phyloP scores from a whole-genome alignment of 306 rosid genomes.

The Vicia sativa region DNA sequence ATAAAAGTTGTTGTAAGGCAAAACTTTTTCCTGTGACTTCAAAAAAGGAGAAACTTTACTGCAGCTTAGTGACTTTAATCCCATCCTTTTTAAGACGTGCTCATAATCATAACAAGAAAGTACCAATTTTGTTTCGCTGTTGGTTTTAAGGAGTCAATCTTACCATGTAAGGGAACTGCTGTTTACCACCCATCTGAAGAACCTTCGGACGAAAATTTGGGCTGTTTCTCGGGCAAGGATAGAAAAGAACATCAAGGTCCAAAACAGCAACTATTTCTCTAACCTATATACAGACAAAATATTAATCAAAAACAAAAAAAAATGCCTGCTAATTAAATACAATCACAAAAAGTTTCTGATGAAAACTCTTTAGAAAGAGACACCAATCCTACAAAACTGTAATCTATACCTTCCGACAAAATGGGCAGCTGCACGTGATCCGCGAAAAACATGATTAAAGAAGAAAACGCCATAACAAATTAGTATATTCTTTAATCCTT shows the following conservation, averaged over 20 bases:
- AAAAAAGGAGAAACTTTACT: neutral
- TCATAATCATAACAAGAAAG: slow-evolving; percentile 18
- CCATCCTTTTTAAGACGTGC: neutral
- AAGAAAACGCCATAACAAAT: slow-evolving; percentile 39
- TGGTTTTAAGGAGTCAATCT: slow-evolving; percentile 37
- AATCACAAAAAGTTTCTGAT: too few species aligned
- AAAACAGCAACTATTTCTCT: slow-evolving; percentile 89
- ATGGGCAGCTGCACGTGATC: slow-evolving; percentile 75
- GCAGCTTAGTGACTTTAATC: slow-evolving; percentile 3
- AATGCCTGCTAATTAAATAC: too few species aligned
- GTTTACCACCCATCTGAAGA: slow-evolving; percentile 84
- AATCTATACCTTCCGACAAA: slow-evolving; percentile 87
- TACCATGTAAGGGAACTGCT: slow-evolving; percentile 96
- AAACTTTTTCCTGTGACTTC: slow-evolving; percentile 15
- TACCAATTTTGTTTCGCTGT: slow-evolving; percentile 2
- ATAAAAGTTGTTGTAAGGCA: neutral
- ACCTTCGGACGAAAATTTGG: slow-evolving; percentile 92
- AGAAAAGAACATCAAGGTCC: slow-evolving; percentile 91
- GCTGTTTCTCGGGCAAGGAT: slow-evolving; percentile 93
- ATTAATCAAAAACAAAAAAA: slow-evolving; percentile 40
- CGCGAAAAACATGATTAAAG: slow-evolving; percentile 41
- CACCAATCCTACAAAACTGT: slow-evolving; percentile 18
- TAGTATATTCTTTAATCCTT: slow-evolving; percentile 42
- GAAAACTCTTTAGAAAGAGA: neutral
- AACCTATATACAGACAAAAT: slow-evolving; percentile 58